Base-by-base conservation (phyloP, 1,139 yeast species). In the Chernovozyma aurita region DNA sequence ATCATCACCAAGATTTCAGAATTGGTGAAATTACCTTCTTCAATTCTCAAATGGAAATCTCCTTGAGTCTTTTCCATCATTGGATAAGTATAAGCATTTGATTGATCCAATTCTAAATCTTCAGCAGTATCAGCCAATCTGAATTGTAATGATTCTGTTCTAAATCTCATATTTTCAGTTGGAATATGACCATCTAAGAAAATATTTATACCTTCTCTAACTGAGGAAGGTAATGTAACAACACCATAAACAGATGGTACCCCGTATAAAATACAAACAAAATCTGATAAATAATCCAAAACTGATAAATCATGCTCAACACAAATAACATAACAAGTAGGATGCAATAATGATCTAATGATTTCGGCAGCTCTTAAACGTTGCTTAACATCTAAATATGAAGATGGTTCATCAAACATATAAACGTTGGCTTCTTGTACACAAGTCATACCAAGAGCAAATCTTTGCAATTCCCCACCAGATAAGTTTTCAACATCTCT, bases 381-480 rank as follows among this genome's bases (percentile, higher is more conserved):
- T 69, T 92, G 98, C 68, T 92, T 92, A 47, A 92, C 97, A 76
- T 92, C 98, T 63, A 92, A 72, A 66, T 92, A 92, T 12, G 98
- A 92, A 20, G 97, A 90, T 35, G 98, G 98, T 70, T 92, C 98
- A 69, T 92, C 98, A 63, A 92, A 92, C 98, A 92, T 92, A 67
- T 92, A 92, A 33, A 92, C 97, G 53, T 88, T 86, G 40, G 97
- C 97, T 26, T 71, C 73, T 66, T 92, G 97, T 33, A 90, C 90
- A 72, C 96, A 87, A 15, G 97, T 85, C 87, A 92, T 82, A 52
- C 94, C 98, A 59, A 92, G 83, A 33, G 98, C 97, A 60, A 92
- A 92, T 71, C 98, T 83, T 71, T 92, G 98, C 61, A 92, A 76
- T 66, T 92, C 98, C 62, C 98, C 98, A 80, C 98, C 98, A 34